Evolutionary conservation across 1,139 yeast species (phyloP).

Genomic region (Debaryomycetaceae sp.): DNA sequence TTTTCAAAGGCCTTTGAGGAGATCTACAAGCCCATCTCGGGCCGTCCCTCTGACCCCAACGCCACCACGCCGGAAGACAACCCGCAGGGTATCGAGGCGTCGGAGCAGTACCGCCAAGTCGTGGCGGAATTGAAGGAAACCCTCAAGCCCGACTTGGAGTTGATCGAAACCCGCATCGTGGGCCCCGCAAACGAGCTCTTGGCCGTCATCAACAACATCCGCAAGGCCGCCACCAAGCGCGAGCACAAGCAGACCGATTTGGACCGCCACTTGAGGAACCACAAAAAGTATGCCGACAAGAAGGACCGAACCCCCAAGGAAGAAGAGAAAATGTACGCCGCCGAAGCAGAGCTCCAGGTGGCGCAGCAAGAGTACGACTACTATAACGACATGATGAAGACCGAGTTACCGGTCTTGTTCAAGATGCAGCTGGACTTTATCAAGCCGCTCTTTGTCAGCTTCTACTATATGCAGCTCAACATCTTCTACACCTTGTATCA

Average conservation of each 20-base stretch:
- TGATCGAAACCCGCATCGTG: slow-evolving; percentile 82
- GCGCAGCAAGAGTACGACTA: slow-evolving; percentile 96
- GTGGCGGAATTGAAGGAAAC: slow-evolving; percentile 79
- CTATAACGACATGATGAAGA: slow-evolving; percentile 87
- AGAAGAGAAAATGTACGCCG: slow-evolving; percentile 79
- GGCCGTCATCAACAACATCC: slow-evolving; percentile 65
- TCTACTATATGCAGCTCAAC: slow-evolving; percentile 95
- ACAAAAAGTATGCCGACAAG: slow-evolving; percentile 67
- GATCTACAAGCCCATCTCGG: slow-evolving; percentile 91
- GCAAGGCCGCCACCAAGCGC: slow-evolving; percentile 92
- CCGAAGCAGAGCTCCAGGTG: slow-evolving; percentile 79
- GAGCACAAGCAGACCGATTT: slow-evolving; percentile 91
- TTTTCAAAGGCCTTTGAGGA: slow-evolving; percentile 92
- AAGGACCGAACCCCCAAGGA: slow-evolving; percentile 78
- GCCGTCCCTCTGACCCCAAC: slow-evolving; percentile 82
- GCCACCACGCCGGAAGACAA: slow-evolving; percentile 82
- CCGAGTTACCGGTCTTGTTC: slow-evolving; percentile 78
- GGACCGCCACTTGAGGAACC: slow-evolving; percentile 68
- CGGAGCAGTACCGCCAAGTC: slow-evolving; percentile 82
- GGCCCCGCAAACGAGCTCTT: slow-evolving; percentile 88
- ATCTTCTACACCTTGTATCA: slow-evolving; percentile 86
- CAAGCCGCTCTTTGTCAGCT: slow-evolving; percentile 83
- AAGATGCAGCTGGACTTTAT: slow-evolving; percentile 85
- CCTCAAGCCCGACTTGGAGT: slow-evolving; percentile 83
- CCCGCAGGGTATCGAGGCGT: slow-evolving; percentile 91